Evolutionary conservation across 2,329 filamentous ascomycete genomes (phyloP).

Genomic region (Aspergillus ibericus): DNA sequence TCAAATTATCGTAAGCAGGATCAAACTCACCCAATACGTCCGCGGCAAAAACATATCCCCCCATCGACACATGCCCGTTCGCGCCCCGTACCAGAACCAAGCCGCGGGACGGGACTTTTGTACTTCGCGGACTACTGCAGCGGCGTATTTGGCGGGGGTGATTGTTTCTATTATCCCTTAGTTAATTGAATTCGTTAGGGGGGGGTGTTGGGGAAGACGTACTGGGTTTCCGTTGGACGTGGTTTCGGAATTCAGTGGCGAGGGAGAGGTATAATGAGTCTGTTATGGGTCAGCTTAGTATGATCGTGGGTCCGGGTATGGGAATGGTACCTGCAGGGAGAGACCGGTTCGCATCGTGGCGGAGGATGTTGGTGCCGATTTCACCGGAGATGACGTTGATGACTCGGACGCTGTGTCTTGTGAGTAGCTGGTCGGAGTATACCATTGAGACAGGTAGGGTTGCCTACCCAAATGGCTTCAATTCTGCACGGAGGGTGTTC

Average conservation of each 20-base stretch:
- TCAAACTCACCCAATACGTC: not conserved
- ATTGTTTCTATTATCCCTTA: not conserved
- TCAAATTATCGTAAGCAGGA: too few species aligned
- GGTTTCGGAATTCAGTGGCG: not conserved
- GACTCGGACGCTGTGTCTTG: not conserved
- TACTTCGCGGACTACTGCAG: not conserved
- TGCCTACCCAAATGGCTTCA: constrained; percentile 10
- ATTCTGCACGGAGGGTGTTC: constrained; percentile 10
- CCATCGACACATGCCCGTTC: not conserved
- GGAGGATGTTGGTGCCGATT: constrained; percentile 9
- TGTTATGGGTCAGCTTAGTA: too few species aligned
- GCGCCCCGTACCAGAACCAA: not conserved
- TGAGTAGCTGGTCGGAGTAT: too few species aligned
- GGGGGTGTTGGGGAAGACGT: too few species aligned
- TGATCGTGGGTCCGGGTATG: too few species aligned
- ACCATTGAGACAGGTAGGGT: too few species aligned
- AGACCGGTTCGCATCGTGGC: not conserved
- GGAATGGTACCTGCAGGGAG: constrained; percentile 1
- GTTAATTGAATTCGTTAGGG: too few species aligned
- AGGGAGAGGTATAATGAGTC: not conserved
- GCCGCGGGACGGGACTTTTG: not conserved
- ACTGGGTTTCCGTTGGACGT: not conserved
- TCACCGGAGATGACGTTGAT: constrained; percentile 13
- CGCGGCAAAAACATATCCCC: not conserved
- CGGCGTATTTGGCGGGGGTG: not conserved